These are phyloP conservation scores for Penicillium alfredii DNA, from an alignment of 495 filamentous ascomycete species.

Conservation along the genomic window DNA sequence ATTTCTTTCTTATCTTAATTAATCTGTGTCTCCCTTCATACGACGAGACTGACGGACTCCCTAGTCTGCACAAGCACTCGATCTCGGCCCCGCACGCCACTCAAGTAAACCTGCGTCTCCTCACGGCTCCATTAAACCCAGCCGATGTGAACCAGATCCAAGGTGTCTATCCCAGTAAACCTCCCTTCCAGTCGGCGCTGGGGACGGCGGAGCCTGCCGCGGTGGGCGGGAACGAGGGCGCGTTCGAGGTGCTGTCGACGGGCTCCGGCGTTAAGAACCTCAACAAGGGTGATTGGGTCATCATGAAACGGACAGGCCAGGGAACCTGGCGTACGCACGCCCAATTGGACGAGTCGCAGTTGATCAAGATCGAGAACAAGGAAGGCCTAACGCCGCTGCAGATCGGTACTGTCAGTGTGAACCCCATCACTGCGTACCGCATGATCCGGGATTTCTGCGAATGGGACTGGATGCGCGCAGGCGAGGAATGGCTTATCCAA, in stretches of 20 bases:
- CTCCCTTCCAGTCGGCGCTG: slow-evolving; percentile 63
- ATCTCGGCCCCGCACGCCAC: slow-evolving; percentile 62
- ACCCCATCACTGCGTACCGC: slow-evolving; percentile 87
- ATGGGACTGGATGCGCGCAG: slow-evolving; percentile 44
- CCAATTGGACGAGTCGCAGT: slow-evolving; percentile 53
- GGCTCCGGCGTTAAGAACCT: slow-evolving; percentile 53
- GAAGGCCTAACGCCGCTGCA: slow-evolving; percentile 64
- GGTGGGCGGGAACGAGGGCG: slow-evolving; percentile 84
- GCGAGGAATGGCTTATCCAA: slow-evolving; percentile 81
- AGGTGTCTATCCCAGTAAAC: slow-evolving; percentile 88
- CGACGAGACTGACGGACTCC: slow-evolving; percentile 2
- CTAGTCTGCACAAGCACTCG: slow-evolving; percentile 72
- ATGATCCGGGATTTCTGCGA: slow-evolving; percentile 82
- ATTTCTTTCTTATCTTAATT: neutral
- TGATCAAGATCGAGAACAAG: slow-evolving; percentile 63
- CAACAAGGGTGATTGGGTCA: slow-evolving; percentile 80
- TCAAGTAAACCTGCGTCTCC: slow-evolving; percentile 64
- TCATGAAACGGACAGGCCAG: slow-evolving; percentile 71
- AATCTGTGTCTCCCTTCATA: neutral
- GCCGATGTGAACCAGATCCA: slow-evolving; percentile 97
- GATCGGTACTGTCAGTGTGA: slow-evolving; percentile 79
- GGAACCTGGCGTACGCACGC: slow-evolving; percentile 94
- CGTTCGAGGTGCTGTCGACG: slow-evolving; percentile 71
- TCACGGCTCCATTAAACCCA: slow-evolving; percentile 90
- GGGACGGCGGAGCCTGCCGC: slow-evolving; percentile 68